Evolutionary conservation across 345 rosid genomes (phyloP), one percentile per base, ranked within the genome.

Genomic region (Pseudoturritis turrita): DNA sequence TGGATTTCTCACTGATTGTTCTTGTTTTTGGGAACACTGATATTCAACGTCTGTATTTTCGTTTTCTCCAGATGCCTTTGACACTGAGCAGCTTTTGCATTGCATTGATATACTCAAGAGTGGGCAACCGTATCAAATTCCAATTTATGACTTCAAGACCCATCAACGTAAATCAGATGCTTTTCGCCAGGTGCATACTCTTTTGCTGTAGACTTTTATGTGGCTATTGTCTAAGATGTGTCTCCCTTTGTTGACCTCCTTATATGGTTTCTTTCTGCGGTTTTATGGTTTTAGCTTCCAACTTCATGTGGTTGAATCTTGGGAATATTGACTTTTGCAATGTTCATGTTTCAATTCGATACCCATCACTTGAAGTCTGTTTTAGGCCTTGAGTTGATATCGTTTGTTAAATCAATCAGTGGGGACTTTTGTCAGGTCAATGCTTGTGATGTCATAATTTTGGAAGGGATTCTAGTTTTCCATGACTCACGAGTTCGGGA

Each of bases 381-480:
- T 62, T 43, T 19, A 54, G 57, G 25, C 68, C 19, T 62, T 53
- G 28, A 54, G 40, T 9, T 62, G 17, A 23, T 45, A 11, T 41
- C 12, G 8, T 59, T 41, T 60, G 26, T 51, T 44, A 55, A 69
- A 62, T 22, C 12, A 62, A 25, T 47, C 33, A 19, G 33, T 49
- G 52, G 65, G 23, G 25, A 71, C 11, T 15, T 50, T 71, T 43
- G 0, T 67, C 82, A 96, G 99, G 99, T 96, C 43, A 96, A 96
- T 84, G 96, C 89, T 62, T 92, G 97, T 63, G 99, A 96, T 84
- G 99, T 96, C 50, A 96, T 96, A 51, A 96, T 96, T 77, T 72
- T 96, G 83, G 98, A 92, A 83, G 99, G 99, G 66, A 96, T 96
- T 77, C 82, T 96, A 44, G 95, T 96, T 55, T 96, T 96, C 59